These are phyloP conservation scores for Colletotrichum tanaceti DNA, from an alignment of 2,329 filamentous ascomycete genomes.

Conservation along the genomic window DNA sequence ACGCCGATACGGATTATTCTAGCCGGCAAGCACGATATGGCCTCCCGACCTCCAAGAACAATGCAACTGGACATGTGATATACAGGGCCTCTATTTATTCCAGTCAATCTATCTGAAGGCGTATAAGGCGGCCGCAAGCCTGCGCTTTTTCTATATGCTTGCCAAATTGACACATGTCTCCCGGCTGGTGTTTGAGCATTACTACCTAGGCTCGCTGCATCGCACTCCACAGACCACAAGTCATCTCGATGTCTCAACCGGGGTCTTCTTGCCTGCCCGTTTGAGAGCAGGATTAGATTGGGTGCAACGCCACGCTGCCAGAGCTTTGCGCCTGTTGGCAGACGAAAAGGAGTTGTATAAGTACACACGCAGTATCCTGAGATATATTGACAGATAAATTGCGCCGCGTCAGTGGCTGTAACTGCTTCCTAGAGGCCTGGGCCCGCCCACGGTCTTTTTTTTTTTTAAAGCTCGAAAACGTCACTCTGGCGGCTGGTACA, in stretches of 20 bases:
- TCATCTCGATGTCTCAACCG: not conserved
- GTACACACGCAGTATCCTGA: not conserved
- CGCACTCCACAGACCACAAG: constrained; percentile 10
- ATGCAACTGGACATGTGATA: not conserved
- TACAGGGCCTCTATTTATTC: not conserved
- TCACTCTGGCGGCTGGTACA: constrained; percentile 9
- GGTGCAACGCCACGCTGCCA: constrained; percentile 20
- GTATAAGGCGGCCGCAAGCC: not conserved
- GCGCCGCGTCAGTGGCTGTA: not conserved
- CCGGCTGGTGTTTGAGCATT: not conserved
- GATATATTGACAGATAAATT: constrained; percentile 15
- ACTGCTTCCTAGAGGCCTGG: not conserved
- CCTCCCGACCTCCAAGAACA: not conserved
- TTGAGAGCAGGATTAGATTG: constrained; percentile 19
- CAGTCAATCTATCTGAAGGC: too few species aligned
- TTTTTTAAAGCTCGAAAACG: not conserved
- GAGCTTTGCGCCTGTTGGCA: constrained; percentile 24
- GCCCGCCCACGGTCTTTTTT: too few species aligned
- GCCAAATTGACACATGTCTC: not conserved
- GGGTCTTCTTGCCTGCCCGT: constrained; percentile 30
- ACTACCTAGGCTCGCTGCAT: not conserved
- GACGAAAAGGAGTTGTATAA: constrained; percentile 5
- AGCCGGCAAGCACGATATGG: not conserved
- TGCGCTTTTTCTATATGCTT: not conserved
- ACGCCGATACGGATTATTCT: not conserved